Conservation (phyloP, 306 rosid genomes). For the Castanea sativa region DNA sequence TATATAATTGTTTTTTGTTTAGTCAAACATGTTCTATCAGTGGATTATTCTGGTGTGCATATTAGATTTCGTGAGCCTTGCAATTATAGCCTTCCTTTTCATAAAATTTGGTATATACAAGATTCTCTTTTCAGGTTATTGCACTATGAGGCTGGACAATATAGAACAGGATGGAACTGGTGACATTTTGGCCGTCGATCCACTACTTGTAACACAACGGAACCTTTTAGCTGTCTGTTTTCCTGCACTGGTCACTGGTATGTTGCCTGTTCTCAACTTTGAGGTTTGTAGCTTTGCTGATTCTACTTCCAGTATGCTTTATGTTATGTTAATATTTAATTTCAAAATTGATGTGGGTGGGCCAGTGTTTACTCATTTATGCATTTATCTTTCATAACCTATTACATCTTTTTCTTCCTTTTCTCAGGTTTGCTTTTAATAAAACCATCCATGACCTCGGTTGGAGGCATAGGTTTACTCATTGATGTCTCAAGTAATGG, state of each 20-base stretch:
- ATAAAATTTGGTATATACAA: constrained; percentile 5
- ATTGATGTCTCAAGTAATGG: no score
- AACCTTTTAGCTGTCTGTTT: constrained; percentile 77
- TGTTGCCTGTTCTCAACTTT: constrained; percentile 28
- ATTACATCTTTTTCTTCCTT: constrained; percentile 10
- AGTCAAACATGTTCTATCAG: constrained; percentile 9
- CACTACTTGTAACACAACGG: constrained; percentile 72
- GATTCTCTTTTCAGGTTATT: constrained; percentile 61
- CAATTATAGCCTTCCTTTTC: background rate
- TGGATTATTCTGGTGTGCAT: background rate
- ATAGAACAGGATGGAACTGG: constrained; percentile 30
- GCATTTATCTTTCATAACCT: constrained; percentile 7
- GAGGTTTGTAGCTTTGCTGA: constrained; percentile 20
- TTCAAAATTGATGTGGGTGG: background rate
- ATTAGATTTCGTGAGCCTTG: background rate
- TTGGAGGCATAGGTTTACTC: no score
- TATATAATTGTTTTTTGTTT: background rate
- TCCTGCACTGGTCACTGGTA: constrained; percentile 98
- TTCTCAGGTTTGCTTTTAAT: constrained; percentile 88
- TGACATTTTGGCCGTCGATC: constrained; percentile 33
- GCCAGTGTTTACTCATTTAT: background rate
- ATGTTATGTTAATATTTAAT: background rate
- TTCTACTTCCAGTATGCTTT: constrained; percentile 1
- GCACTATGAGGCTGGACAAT: constrained; percentile 55
- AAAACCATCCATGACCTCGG: no score